Conservation (phyloP, 2,329 filamentous ascomycete genomes). For the Stachybotrys echinatus region DNA sequence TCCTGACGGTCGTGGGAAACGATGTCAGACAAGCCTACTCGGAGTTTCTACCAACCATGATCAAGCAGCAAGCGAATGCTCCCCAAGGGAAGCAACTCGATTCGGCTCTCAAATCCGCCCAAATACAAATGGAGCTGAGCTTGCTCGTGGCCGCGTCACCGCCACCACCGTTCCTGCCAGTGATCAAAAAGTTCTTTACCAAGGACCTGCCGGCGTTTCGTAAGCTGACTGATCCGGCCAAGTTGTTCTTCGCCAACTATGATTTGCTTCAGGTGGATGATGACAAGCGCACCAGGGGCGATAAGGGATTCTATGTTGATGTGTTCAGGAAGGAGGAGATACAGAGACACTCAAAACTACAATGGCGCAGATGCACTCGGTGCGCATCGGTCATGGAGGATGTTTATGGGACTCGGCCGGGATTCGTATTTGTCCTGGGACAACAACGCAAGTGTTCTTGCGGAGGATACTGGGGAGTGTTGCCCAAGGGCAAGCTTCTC, state of each 20-base stretch:
- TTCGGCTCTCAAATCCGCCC: conserved; percentile 36
- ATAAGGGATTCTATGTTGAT: conserved; percentile 39
- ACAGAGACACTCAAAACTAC: conserved; percentile 14
- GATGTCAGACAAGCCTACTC: conserved; percentile 49
- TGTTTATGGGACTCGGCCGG: conserved; percentile 38
- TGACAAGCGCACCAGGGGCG: conserved; percentile 41
- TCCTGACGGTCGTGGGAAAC: conserved; percentile 44
- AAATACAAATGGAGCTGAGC: conserved; percentile 43
- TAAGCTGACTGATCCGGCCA: conserved; percentile 56
- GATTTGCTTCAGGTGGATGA: conserved; percentile 62
- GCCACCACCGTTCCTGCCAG: conserved; percentile 41
- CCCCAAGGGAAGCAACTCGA: conserved; percentile 38
- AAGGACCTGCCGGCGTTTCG: conserved; percentile 54
- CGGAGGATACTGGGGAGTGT: conserved; percentile 46
- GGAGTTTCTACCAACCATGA: conserved; percentile 36
- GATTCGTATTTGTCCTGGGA: conserved; percentile 46
- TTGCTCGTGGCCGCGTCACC: conserved; percentile 46
- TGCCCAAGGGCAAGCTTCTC: conserved; percentile 26
- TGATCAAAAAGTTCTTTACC: conserved; percentile 62
- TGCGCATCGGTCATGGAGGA: conserved; percentile 65
- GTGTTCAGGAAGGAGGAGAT: conserved; percentile 57
- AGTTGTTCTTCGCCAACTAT: conserved; percentile 69
- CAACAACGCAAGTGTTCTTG: conserved; percentile 53
- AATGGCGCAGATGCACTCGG: conserved; percentile 41
- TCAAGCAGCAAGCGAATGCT: conserved; percentile 40